Evolutionary conservation across 441 rosid species (phyloP), one percentile per base, ranked within the genome.

Genomic region (Adansonia gregorii): DNA sequence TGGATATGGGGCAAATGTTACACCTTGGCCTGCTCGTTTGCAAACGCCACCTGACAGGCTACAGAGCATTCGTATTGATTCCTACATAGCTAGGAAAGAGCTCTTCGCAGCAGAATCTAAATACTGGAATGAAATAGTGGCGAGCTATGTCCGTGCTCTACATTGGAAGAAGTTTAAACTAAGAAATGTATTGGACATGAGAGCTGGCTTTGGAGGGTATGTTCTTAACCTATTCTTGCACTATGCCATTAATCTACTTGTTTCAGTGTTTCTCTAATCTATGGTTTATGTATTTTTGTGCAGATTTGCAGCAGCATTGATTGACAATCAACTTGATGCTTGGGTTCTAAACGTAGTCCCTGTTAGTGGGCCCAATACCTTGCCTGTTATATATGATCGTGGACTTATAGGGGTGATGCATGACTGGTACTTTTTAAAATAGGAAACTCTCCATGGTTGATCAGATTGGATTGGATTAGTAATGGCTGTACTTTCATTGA

Each of bases 281-380:
- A 66, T 72, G 72, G 67, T 17, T 76, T 58, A 27, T 51, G 68
- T 73, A 10, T 76, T 60, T 80, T 58, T 67, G 75, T 82, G 85
- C 87, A 94, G 99, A 82, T 97, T 97, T 86, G 98, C 97, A 0
- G 93, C 97, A 67, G 98, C 99, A 17, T 75, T 97, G 69, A 88
- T 88, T 65, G 93, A 91, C 82, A 93, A 88, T 74, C 73, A 82
- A 61, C 76, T 97, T 79, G 92, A 94, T 84, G 85, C 90, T 80
- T 94, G 99, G 99, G 97, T 93, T 86, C 86, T 94, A 75, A 97
- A 94, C 39, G 97, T 93, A 68, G 94, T 97, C 67, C 99, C 99
- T 46, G 88, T 93, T 75, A 90, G 95, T 48, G 97, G 94, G 1
- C 91, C 98, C 51, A 93, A 97, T 85, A 97, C 98, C 59, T 83